Base-by-base conservation (phyloP, 306 rosid genomes). In the Phaseolus lunatus region DNA sequence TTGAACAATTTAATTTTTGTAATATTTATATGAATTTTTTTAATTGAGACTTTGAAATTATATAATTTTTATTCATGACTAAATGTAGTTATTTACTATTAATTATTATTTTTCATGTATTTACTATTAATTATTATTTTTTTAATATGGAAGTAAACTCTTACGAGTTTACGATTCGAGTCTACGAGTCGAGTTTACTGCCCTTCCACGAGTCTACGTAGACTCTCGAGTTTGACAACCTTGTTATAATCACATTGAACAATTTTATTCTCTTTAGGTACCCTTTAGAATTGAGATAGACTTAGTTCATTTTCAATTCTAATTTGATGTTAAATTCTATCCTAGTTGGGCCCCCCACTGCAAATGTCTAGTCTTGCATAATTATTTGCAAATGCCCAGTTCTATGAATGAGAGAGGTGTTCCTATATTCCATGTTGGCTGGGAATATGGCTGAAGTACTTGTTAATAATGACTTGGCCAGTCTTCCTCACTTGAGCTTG, bases 381-480 rank as follows among this genome's bases (percentile, higher is more conserved):
- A 8, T 33, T 3, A 8, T 19, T 14, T 16, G 31, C 27, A 4
- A 31, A 31, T 5, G 67, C 16, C 12, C 43, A 29, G 12, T 33
- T 4, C n/a, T 64, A 2, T 11, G 18, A 50, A 39, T 20, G 31
- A 39, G 8, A 26, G 67, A 33, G 26, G 31, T 65, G 10, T 64
- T 3, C 11, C 39, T 31, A 37, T 49, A 64, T 64, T 9, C 26
- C 16, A n/a, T 33, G 26, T 63, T 33, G 9, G 47, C 45, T 31
- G 69, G 24, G 26, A 43, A 63, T 33, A 63, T 63, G 67, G 43
- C 43, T 15, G 20, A 61, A 29, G 6, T 63, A 63, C 16, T 63
- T 0, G 3, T 63, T 63, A n/a, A 61, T 59, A 35, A 3, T 33
- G 48, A 33, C 48, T 64, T 35, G 26, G 68, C 18, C 8, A 5